Evolutionary conservation across 1,284 basidiomycete species (phyloP).

Genomic region (Cutaneotrichosporon dermatis): DNA sequence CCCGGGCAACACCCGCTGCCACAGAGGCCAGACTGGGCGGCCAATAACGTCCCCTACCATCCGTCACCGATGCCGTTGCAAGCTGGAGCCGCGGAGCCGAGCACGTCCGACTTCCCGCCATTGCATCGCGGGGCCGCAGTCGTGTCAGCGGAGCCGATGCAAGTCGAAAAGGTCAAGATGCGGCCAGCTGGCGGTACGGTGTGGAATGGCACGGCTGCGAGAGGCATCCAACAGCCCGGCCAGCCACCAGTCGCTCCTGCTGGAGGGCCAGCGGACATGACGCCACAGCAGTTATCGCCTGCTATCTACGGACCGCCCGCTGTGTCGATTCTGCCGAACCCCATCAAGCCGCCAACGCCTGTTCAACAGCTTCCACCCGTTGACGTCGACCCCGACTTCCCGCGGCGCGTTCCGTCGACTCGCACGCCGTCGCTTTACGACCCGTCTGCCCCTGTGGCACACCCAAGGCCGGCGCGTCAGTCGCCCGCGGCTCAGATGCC

Average conservation of each 20-base stretch:
- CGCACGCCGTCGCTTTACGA: constrained; percentile 31
- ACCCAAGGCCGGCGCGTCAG: no score
- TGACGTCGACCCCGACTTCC: constrained; percentile 35
- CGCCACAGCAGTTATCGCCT: constrained; percentile 4
- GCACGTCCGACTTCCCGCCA: constrained; percentile 38
- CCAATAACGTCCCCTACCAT: constrained; percentile 44
- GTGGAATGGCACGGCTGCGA: constrained; percentile 30
- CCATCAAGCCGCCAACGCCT: constrained; percentile 3
- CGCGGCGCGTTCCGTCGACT: constrained; percentile 24
- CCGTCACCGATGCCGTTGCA: constrained; percentile 30
- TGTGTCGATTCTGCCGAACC: constrained; percentile 13
- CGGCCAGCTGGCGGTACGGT: constrained; percentile 20
- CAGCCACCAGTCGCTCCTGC: background rate
- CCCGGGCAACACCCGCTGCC: constrained; percentile 43
- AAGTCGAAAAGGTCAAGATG: constrained; percentile 38
- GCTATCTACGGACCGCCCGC: background rate
- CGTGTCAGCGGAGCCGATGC: constrained; percentile 43
- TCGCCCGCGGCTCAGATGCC: no score
- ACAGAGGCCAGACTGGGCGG: constrained; percentile 43
- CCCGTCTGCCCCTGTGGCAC: constrained; percentile 24
- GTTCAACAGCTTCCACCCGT: background rate
- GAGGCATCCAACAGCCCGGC: constrained; percentile 5
- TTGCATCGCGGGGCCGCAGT: constrained; percentile 20
- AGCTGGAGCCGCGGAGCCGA: constrained; percentile 14
- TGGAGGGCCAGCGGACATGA: background rate